Base-by-base conservation (phyloP, 768 basidiomycete species). In the Termitomyces sp. region DNA sequence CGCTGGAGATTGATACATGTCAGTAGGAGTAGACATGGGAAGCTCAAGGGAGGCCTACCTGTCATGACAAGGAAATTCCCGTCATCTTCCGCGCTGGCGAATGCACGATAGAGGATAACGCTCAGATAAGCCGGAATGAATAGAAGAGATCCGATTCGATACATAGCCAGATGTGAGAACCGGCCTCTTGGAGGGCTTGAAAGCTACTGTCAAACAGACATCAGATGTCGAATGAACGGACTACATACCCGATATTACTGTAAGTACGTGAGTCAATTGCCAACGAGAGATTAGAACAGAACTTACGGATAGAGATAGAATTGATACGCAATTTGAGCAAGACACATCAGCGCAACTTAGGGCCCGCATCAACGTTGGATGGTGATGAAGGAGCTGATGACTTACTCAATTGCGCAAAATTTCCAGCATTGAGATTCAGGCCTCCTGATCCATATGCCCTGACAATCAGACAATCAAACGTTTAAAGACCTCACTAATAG, bases 261-360 rank as follows among this genome's bases (percentile, higher is more conserved):
- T 10, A 19, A 27, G 23, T 49, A 19, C 19, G 56, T 31, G 23
- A 37, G 51, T 52, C 34, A 59, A 54, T 38, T 59, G 16, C 21
- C 49, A 38, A 17, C 42, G 46, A 47, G 21, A 41, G 46, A 40
- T 32, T 41, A 50, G 43, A 52, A 21, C 29, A 35, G 38, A 41
- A 53, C 90, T 71, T 66, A 93, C 89, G 91, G 91, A 77, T 94
- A 94, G 35, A 92, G 79, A 66, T 92, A 85, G 67, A 93, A 95
- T 66, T 95, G 95, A 68, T 95, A 96, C 37, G 86, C 84, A 51
- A 97, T 90, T 70, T 95, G 94, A 59, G 86, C 90, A n/a, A 94
- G 78, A 71, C 92, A 95, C 95, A 97, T 96, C 55, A 96, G 64
- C 6, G 91, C 92, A 68, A 91, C 91, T 93, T 62, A 10, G 61